These are phyloP conservation scores for Pythium angustatum DNA, from an alignment of 352 stramenopile genomes.

Conservation along the genomic window DNA sequence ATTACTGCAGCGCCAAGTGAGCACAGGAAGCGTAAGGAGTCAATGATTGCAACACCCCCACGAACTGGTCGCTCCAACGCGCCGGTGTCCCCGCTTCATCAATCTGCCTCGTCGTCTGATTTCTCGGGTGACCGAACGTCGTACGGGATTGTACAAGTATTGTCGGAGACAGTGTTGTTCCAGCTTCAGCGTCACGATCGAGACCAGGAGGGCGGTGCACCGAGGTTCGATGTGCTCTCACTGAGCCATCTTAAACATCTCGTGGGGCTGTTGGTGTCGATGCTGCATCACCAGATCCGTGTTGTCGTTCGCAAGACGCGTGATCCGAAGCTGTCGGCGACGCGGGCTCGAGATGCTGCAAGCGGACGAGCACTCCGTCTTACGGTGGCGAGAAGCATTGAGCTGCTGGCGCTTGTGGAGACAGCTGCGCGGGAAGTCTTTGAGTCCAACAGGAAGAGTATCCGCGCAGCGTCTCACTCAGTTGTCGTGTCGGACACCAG, in stretches of 20 bases:
- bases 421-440: slow-evolving; percentile 29
- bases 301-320: slow-evolving; percentile 60
- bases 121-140: slow-evolving; percentile 71
- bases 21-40: slow-evolving; percentile 59
- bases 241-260: slow-evolving; percentile 50
- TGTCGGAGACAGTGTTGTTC: slow-evolving; percentile 51
- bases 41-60: slow-evolving; percentile 66
- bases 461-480: slow-evolving; percentile 7
- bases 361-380: slow-evolving; percentile 20
- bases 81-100: slow-evolving; percentile 22
- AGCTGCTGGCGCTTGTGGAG: slow-evolving; percentile 37
- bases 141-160: slow-evolving; percentile 65
- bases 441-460: slow-evolving; percentile 18
- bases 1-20: slow-evolving; percentile 5
- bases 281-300: slow-evolving; percentile 72
- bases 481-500: neutral
- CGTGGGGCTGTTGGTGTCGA: slow-evolving; percentile 64
- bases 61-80: slow-evolving; percentile 22
- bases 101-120: slow-evolving; percentile 35
- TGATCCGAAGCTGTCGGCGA: slow-evolving; percentile 62
- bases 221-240: slow-evolving; percentile 50
- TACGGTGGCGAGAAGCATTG: slow-evolving; percentile 33
- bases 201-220: slow-evolving; percentile 24
- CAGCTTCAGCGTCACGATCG: slow-evolving; percentile 38
- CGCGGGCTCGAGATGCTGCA: slow-evolving; percentile 34